These are phyloP conservation scores for Pseudogymnoascus sp. DNA, from an alignment of 2,329 filamentous ascomycete species.

Conservation along the genomic window DNA sequence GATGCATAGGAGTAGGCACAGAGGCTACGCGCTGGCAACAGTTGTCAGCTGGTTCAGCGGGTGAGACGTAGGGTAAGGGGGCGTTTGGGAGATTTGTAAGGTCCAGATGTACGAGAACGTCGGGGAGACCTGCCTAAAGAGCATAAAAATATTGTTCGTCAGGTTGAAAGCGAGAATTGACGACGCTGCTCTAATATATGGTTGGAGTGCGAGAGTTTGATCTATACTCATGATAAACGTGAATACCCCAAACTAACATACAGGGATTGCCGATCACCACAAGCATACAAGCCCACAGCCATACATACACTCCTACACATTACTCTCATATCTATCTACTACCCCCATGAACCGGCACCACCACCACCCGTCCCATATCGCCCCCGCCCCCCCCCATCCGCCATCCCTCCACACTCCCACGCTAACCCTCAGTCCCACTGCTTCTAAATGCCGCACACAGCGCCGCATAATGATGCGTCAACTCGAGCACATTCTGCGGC, in stretches of 20 bases:
- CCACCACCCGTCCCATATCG: background rate
- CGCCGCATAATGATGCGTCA: constrained; percentile 93
- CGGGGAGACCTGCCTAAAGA: background rate
- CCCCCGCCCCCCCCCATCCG: background rate
- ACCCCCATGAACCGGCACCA: background rate
- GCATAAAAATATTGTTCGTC: too few relatives aligned
- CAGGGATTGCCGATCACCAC: background rate
- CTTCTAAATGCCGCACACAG: constrained; percentile 92
- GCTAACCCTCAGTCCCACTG: constrained; percentile 50
- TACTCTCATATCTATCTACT: constrained; percentile 13
- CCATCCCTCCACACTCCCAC: background rate
- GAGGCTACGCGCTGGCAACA: background rate
- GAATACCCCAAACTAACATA: background rate
- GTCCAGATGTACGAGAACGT: background rate
- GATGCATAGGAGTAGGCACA: background rate
- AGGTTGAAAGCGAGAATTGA: background rate
- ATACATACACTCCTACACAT: constrained; percentile 8
- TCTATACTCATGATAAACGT: background rate
- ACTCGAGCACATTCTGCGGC: constrained; percentile 83
- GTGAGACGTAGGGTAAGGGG: background rate
- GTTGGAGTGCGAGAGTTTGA: background rate
- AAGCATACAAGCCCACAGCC: background rate
- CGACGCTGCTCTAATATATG: background rate
- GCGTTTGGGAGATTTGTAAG: background rate
- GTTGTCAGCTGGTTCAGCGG: background rate